Percentiles rank a stretch among this genome's conserved stretches.
These are phyloP conservation scores for Cutaneotrichosporon sp. DNA, from an alignment of 1,284 basidiomycete species.

Conservation along the genomic window DNA sequence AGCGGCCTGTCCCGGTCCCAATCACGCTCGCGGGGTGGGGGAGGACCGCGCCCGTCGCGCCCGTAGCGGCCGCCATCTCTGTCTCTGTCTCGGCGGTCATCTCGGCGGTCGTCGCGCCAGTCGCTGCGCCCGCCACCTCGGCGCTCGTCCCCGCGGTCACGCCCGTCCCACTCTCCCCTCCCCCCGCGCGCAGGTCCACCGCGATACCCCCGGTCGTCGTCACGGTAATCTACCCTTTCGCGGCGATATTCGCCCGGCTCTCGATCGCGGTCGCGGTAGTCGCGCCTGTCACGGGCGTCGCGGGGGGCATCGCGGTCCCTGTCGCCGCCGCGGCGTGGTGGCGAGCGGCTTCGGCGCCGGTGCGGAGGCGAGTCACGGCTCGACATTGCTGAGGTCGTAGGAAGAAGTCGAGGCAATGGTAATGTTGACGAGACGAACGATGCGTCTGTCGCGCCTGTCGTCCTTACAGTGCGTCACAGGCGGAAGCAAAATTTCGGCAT, in stretches of 20 bases:
- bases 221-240: conserved; percentile 1
- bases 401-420: neutral
- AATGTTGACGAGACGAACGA: no score
- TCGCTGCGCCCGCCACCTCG: conserved; percentile 30
- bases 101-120: conserved; percentile 7
- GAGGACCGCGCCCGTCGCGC: neutral
- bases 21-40: conserved; percentile 9
- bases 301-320: neutral
- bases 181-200: conserved; percentile 2
- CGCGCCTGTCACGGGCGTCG: neutral
- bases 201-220: neutral
- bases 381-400: neutral
- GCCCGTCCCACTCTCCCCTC: conserved; percentile 28
- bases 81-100: conserved; percentile 15
- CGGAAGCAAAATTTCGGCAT: neutral
- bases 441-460: neutral
- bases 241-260: neutral
- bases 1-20: conserved; percentile 29
- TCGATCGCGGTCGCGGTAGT: conserved; percentile 8
- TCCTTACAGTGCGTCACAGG: neutral
- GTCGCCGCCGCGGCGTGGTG: neutral
- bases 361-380: neutral
- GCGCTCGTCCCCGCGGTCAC: conserved; percentile 45
- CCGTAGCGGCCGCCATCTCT: conserved; percentile 5
- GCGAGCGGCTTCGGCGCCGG: neutral